Evolutionary conservation across 108 stramenopile genomes (phyloP).

Genomic region (Discostella stelligeroides): DNA sequence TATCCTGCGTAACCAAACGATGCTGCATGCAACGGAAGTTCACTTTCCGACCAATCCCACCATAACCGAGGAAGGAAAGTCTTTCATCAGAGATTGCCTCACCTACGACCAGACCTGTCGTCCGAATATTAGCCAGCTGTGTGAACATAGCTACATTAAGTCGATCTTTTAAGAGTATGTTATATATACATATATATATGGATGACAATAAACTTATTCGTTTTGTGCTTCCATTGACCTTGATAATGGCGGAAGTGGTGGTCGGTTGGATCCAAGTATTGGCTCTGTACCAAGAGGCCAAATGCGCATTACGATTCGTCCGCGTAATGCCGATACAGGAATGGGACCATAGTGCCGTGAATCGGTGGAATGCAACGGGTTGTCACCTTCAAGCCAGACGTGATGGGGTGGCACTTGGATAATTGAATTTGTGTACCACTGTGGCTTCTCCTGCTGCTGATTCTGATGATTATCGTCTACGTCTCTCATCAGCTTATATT

Average conservation of each 20-base stretch:
- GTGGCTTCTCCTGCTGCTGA: too few relatives aligned
- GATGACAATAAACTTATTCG: too few relatives aligned
- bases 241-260: too few relatives aligned
- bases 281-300: too few relatives aligned
- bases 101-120: conserved; percentile 88
- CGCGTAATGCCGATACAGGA: conserved; percentile 70
- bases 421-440: background rate
- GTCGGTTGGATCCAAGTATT: too few relatives aligned
- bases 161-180: background rate
- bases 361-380: conserved; percentile 88
- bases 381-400: conserved; percentile 96
- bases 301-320: conserved; percentile 68
- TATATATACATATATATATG: background rate
- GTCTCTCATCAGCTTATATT: background rate
- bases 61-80: conserved; percentile 92
- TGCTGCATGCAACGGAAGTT: conserved; percentile 93
- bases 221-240: too few relatives aligned
- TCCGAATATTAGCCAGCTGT: conserved; percentile 89
- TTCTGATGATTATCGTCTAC: too few relatives aligned
- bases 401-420: conserved; percentile 76
- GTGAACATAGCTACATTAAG: conserved; percentile 72
- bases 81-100: conserved; percentile 91
- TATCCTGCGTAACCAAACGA: conserved; percentile 85
- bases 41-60: conserved; percentile 83
- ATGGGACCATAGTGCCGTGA: conserved; percentile 92